phyloP scores from a whole-genome alignment of 1,284 basidiomycete species.

The Rugiboletus extremiorientalis region DNA sequence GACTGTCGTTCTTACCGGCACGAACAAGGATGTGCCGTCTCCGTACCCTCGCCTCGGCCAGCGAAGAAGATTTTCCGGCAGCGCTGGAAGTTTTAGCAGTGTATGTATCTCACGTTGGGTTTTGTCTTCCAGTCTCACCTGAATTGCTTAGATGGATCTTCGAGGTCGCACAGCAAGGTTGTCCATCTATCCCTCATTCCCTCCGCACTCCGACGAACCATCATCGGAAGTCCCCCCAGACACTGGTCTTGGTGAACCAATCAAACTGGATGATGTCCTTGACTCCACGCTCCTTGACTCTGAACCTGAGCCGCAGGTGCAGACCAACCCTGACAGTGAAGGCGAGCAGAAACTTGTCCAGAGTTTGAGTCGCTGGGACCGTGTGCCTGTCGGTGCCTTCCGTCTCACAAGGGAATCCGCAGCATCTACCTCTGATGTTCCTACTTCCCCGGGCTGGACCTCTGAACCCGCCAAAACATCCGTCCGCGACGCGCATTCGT shows the following conservation, averaged over 20 bases:
- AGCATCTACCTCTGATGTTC: conserved; percentile 28
- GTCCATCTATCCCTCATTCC: conserved; percentile 31
- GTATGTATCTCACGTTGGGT: conserved; percentile 30
- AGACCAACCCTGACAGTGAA: conserved; percentile 31
- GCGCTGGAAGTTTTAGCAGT: conserved; percentile 35
- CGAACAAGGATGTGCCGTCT: conserved; percentile 54
- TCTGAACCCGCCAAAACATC: conserved; percentile 25
- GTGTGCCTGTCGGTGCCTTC: conserved; percentile 72
- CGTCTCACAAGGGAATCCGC: conserved; percentile 56
- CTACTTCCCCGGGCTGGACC: conserved; percentile 31
- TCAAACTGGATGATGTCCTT: conserved; percentile 79
- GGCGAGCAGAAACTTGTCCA: conserved; percentile 33
- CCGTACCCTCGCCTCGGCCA: conserved; percentile 57
- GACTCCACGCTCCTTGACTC: conserved; percentile 66
- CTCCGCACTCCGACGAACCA: conserved; percentile 35
- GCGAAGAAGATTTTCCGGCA: conserved; percentile 35
- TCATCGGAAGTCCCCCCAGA: conserved; percentile 37
- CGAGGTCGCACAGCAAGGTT: conserved; percentile 39
- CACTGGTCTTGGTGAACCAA: conserved; percentile 47
- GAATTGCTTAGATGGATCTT: conserved; percentile 29
- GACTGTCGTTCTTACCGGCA: conserved; percentile 60
- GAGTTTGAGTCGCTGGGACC: conserved; percentile 65
- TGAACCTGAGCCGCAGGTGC: conserved; percentile 42
- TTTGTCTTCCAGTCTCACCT: conserved; percentile 12
- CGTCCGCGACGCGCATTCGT: conserved; percentile 22